Conservation (phyloP, 2,329 filamentous ascomycete species). For the Didymella segeticola region DNA sequence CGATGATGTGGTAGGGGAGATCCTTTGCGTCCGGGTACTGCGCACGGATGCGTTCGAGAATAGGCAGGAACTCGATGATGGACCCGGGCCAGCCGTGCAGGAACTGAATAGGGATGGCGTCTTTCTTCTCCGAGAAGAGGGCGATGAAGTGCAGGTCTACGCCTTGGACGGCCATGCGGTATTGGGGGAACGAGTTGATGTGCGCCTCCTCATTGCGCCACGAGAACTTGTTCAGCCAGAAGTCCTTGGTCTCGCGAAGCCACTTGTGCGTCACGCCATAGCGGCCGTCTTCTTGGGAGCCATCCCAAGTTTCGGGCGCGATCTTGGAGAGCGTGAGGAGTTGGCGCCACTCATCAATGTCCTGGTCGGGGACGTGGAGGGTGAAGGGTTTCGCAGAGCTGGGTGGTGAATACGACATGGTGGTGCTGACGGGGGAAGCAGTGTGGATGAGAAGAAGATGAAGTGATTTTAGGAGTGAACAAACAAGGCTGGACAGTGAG, state of each 20-base stretch:
- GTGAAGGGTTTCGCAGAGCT: slow-evolving; percentile 41
- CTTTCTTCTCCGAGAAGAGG: slow-evolving; percentile 60
- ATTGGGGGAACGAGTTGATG: slow-evolving; percentile 63
- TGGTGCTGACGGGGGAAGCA: background rate
- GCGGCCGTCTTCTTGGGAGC: slow-evolving; percentile 31
- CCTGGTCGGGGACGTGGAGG: slow-evolving; percentile 41
- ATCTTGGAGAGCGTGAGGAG: slow-evolving; percentile 46
- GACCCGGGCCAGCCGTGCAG: slow-evolving; percentile 65
- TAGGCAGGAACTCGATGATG: slow-evolving; percentile 64
- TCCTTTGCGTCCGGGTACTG: slow-evolving; percentile 56
- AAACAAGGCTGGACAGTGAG: no score
- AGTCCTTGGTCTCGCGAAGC: slow-evolving; percentile 45
- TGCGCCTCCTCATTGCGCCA: slow-evolving; percentile 48
- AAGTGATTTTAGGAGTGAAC: no score
- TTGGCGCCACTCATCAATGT: slow-evolving; percentile 45
- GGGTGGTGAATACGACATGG: slow-evolving; percentile 45
- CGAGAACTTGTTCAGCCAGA: slow-evolving; percentile 49
- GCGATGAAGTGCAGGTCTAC: slow-evolving; percentile 62
- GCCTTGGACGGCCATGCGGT: slow-evolving; percentile 53
- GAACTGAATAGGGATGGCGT: slow-evolving; percentile 61
- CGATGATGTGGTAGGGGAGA: slow-evolving; percentile 65
- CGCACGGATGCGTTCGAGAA: slow-evolving; percentile 55
- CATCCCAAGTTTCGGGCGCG: slow-evolving; percentile 41
- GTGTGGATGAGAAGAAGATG: background rate
- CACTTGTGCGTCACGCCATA: slow-evolving; percentile 44